These are phyloP conservation scores for Cucurbita moschata DNA, from an alignment of 306 rosid genomes.

Conservation along the genomic window DNA sequence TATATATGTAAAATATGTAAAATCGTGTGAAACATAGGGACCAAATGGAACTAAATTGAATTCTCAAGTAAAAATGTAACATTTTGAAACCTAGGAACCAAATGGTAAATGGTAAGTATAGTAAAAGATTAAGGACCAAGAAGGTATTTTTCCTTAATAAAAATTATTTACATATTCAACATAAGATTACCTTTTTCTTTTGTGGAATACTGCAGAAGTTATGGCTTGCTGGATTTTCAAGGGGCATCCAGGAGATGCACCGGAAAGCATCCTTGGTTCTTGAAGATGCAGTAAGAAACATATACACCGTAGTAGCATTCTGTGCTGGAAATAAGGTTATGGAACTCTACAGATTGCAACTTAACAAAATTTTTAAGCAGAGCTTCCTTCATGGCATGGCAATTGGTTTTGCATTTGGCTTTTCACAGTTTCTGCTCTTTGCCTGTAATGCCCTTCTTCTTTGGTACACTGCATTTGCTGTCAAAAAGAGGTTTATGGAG, in stretches of 20 bases:
- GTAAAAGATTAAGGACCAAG: too few relatives aligned
- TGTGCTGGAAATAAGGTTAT: constrained; percentile 98
- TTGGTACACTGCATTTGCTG: constrained; percentile 74
- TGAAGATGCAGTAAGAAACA: constrained; percentile 97
- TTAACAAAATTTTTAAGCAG: constrained; percentile 75
- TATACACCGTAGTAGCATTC: constrained; percentile 96
- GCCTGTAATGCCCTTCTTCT: constrained; percentile 98
- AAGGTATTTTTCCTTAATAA: background rate
- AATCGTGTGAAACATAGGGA: too few relatives aligned
- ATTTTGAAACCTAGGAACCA: too few relatives aligned
- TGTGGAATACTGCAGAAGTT: constrained; percentile 55
- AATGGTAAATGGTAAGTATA: too few relatives aligned
- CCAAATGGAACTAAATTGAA: too few relatives aligned
- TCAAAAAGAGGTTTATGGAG: constrained; percentile 20
- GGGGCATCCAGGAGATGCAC: constrained; percentile 99
- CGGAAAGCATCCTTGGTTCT: constrained; percentile 98
- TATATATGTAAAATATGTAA: too few relatives aligned
- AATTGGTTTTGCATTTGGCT: constrained; percentile 91
- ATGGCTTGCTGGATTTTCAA: constrained; percentile 99
- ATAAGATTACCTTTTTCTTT: background rate
- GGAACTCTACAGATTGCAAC: constrained; percentile 94
- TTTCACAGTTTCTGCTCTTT: constrained; percentile 93
- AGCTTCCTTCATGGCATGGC: constrained; percentile 95
- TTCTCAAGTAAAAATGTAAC: too few relatives aligned
- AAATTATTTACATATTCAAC: background rate